A percentile compares a stretch with the other conserved stretches of the same genome.
Evolutionary conservation across 805 yeast genomes (phyloP).

Genomic region (Ogataea polymorpha): DNA sequence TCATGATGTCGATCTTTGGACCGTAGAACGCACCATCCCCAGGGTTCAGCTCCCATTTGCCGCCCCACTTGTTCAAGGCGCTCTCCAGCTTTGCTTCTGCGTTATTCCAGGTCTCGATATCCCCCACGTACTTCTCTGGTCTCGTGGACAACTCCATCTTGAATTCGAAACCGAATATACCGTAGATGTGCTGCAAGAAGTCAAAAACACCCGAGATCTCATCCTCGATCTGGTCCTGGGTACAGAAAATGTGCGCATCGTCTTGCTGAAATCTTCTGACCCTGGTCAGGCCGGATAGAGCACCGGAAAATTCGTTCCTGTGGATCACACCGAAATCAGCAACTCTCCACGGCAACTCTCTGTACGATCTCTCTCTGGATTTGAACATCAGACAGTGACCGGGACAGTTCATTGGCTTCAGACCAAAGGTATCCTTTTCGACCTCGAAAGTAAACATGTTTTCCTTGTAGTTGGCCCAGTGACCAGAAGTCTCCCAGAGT

Average conservation of each 20-base stretch:
- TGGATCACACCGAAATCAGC: constrained; percentile 98
- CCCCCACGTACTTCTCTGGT: constrained; percentile 96
- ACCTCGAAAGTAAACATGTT: constrained; percentile 96
- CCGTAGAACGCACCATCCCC: constrained; percentile 98
- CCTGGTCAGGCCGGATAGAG: constrained; percentile 90
- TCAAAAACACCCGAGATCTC: constrained; percentile 85
- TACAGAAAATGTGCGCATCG: constrained; percentile 97
- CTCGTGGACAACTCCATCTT: constrained; percentile 96
- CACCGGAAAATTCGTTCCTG: constrained; percentile 95
- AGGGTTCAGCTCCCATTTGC: constrained; percentile 89
- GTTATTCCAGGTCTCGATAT: constrained; percentile 85
- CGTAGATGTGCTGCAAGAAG: constrained; percentile 80
- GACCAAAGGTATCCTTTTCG: constrained; percentile 91
- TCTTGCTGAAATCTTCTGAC: constrained; percentile 99
- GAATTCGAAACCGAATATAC: constrained; percentile 90
- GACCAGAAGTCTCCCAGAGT: constrained; percentile 98
- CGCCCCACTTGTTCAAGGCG: constrained; percentile 83
- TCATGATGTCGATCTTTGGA: constrained; percentile 94
- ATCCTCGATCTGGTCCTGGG: constrained; percentile 80
- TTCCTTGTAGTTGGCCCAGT: constrained; percentile 97
- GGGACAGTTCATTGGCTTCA: constrained; percentile 93
- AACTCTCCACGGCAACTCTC: constrained; percentile 98
- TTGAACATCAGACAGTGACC: constrained; percentile 93
- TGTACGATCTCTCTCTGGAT: constrained; percentile 88
- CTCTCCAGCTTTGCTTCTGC: constrained; percentile 84